Evolutionary conservation across 2,329 filamentous ascomycete species (phyloP), one percentile per base, ranked within the genome.

Genomic region (Hypoxylon sp.): DNA sequence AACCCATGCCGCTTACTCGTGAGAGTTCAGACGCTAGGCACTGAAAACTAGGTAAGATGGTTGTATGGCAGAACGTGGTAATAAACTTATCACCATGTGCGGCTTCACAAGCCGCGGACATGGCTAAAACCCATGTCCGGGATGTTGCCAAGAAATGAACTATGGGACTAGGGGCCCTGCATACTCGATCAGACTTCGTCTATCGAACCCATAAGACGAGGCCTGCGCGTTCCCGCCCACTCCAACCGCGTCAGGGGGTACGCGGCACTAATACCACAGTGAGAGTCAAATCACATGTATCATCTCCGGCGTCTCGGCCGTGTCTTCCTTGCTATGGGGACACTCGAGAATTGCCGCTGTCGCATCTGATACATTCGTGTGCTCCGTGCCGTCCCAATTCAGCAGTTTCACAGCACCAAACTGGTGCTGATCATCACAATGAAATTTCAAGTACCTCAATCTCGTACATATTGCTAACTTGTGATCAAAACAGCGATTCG

Each of bases 401-500:
- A 46, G 46, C 34, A 38, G 49, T 36, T 17, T 45, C 56, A 52
- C 55, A 63, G 36, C 25, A 51, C 41, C 23, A 60, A 58, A 43
- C 51, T 60, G 51, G 41, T 25, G 56, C 61, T 53, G 30, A 57
- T 57, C 30, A 43, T 11, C 38, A 5, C 9, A 52, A 67, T 49
- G 58, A 66, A 59, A 51, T 67, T 67, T 66, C 45, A 58, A 30
- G 46, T 57, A 41, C 45, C 21, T 48, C 19, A 25, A 60, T 45
- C 50, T 34, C 49, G 52, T 60, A 25, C 49, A 59, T 32, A 43
- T 65, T 53, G 58, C 73, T 74, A 74, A 74, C 56, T 56, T 52
- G 53, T 57, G 19, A 17, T 56, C 49, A 19, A 34, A 38, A 74
- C 50, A 93, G 91, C 96, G 34, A 98, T 99, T 77, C 94, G 96